phyloP scores from a whole-genome alignment of 108 stramenopile species.

The Cyclotella distinguenda region DNA sequence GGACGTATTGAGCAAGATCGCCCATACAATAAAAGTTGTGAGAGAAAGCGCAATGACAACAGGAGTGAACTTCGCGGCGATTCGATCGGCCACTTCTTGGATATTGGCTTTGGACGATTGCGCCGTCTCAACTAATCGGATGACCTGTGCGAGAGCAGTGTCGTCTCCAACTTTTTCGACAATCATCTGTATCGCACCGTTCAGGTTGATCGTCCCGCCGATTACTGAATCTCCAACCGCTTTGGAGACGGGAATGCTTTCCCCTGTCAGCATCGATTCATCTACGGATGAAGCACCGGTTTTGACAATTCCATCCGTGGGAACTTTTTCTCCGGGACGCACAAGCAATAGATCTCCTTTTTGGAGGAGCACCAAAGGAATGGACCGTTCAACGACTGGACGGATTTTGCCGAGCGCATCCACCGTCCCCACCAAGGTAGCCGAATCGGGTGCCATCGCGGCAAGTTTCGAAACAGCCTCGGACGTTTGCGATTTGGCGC shows the following conservation, averaged over 20 bases:
- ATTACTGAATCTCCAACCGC: constrained; percentile 49
- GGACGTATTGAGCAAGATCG: constrained; percentile 40
- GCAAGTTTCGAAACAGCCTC: constrained; percentile 49
- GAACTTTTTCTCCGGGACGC: constrained; percentile 71
- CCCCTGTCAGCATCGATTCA: constrained; percentile 87
- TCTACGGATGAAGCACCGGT: constrained; percentile 77
- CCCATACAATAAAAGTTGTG: constrained; percentile 69
- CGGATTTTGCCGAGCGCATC: constrained; percentile 8
- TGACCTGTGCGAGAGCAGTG: constrained; percentile 72
- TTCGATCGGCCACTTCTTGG: constrained; percentile 79
- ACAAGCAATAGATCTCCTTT: constrained; percentile 74
- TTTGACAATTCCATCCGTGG: constrained; percentile 80
- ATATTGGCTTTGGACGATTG: constrained; percentile 80
- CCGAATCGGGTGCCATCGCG: constrained; percentile 48
- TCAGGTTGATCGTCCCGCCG: constrained; percentile 68
- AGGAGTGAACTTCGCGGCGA: constrained; percentile 72
- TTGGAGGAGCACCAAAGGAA: constrained; percentile 45
- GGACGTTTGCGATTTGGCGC: constrained; percentile 43
- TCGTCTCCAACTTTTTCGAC: constrained; percentile 59
- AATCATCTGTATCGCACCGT: constrained; percentile 48
- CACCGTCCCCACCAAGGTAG: constrained; percentile 45
- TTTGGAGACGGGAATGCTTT: constrained; percentile 67
- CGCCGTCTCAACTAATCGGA: constrained; percentile 77
- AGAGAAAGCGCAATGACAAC: constrained; percentile 60
- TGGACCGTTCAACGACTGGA: constrained; percentile 24